Base-by-base conservation (phyloP, 2,329 filamentous ascomycete genomes). In the Pseudomassariella vexata region DNA sequence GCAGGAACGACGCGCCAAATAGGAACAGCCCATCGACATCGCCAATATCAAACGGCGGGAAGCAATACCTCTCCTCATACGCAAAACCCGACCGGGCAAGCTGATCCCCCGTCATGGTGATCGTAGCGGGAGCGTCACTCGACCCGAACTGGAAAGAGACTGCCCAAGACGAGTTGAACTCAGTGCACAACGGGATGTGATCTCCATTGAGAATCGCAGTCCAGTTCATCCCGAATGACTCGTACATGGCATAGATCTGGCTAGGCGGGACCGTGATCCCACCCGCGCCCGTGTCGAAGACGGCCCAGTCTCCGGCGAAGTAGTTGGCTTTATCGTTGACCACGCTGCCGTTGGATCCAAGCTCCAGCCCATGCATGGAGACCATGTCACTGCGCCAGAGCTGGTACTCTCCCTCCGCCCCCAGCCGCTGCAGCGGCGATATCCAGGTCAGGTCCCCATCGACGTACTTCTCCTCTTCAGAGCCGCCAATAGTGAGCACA, bases 151-250 rank as follows among this genome's bases (percentile, higher is more conserved):
- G 36, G 17, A 60, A 47, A 0, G 49, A 40, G 10, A 58, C 21
- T 2, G 52, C 52, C 57, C 58, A 61, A 34, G 48, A 41, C 21
- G 51, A 38, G 34, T 54, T 60, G 36, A 61, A 59, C 21, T 61
- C 56, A 39, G 32, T 45, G 45, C 58, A 61, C 15, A 53, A 36
- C 5, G 54, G 56, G 26, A 59, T 36, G 25, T 50, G 43, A 0
- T 54, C 35, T 18, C 45, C 45, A 0, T 26, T 26, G 7, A 52
- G 19, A 30, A 61, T 53, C 2, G 49, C 49, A 0, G 44, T 53
- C 39, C 41, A 57, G 50, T 59, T 56, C 56, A 53, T 51, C 3
- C 57, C 56, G 17, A 60, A 52, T 0, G 52, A 49, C 19, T 40
- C 38, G 40, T 61, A 61, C 21, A 60, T 39, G 1, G 37, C 34